Conservation (phyloP, 805 yeast genomes). For the Yamadazyma nakazawae region DNA sequence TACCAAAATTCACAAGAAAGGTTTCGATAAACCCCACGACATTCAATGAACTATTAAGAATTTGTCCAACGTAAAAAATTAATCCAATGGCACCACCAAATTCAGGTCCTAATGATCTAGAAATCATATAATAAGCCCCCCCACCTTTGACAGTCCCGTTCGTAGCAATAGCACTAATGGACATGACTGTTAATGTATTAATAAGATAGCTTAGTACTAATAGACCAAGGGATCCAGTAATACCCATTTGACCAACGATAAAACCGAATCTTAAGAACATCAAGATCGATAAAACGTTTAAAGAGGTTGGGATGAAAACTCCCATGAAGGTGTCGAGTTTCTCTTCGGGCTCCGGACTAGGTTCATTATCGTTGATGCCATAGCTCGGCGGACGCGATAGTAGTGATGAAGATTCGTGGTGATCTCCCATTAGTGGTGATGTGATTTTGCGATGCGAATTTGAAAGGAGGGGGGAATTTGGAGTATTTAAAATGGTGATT, state of each 20-base stretch:
- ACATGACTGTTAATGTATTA: conserved; percentile 79
- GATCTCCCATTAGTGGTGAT: background rate
- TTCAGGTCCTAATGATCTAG: conserved; percentile 93
- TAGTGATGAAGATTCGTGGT: background rate
- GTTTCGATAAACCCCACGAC: conserved; percentile 97
- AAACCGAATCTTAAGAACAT: conserved; percentile 96
- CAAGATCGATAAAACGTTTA: conserved; percentile 88
- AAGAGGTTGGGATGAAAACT: conserved; percentile 88
- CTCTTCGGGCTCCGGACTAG: background rate
- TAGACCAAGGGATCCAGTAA: conserved; percentile 68
- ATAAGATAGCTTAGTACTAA: conserved; percentile 73
- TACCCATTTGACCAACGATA: conserved; percentile 91
- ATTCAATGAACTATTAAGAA: conserved; percentile 84
- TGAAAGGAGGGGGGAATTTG: background rate
- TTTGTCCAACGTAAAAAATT: conserved; percentile 92
- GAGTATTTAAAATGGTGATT: too few relatives aligned
- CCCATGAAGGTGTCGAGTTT: conserved; percentile 84
- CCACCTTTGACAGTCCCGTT: conserved; percentile 98
- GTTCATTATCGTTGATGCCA: background rate
- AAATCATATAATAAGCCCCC: conserved; percentile 97
- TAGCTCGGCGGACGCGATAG: background rate
- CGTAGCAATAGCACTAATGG: conserved; percentile 93
- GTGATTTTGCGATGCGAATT: background rate
- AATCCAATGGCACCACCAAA: conserved; percentile 98
- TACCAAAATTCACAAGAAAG: conserved; percentile 72